A percentile compares a stretch with the other conserved stretches of the same genome.
Conservation (phyloP, 2,329 filamentous ascomycete species). For the Rhinocladiella similis region DNA sequence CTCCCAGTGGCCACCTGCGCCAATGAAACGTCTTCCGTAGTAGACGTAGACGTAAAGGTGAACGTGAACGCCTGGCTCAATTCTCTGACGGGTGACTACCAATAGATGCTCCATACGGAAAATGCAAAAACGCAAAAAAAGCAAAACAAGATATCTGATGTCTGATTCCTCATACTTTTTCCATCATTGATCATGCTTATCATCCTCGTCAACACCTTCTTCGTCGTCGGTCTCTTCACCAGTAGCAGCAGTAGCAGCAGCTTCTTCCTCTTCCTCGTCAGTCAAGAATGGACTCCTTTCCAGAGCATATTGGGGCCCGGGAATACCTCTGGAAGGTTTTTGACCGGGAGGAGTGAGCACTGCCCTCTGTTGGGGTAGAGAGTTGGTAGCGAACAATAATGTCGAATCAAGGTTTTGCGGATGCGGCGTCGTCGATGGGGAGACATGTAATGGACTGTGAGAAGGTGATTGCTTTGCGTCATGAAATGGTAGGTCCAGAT, state of each 20-base stretch:
- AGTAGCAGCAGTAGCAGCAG: too few species aligned
- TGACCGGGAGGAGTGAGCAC: constrained; percentile 28
- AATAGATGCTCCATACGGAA: too few species aligned
- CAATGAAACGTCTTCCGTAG: too few species aligned
- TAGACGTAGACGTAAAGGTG: too few species aligned
- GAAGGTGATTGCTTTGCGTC: constrained; percentile 14
- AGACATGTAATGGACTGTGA: not conserved
- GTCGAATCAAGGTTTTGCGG: not conserved
- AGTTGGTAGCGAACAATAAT: constrained; percentile 2
- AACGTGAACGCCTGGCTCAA: too few species aligned
- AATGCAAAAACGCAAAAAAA: too few species aligned
- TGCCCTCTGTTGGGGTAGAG: constrained; percentile 7
- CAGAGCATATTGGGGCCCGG: constrained; percentile 24
- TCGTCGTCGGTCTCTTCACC: not conserved
- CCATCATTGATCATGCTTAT: too few species aligned
- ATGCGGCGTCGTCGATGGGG: constrained; percentile 1
- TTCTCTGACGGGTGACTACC: too few species aligned
- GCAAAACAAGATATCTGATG: too few species aligned
- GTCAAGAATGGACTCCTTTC: constrained; percentile 30
- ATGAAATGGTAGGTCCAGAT: constrained; percentile 17
- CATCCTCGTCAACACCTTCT: not conserved
- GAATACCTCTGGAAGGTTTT: constrained; percentile 25
- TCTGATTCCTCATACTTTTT: too few species aligned
- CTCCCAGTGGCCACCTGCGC: too few species aligned
- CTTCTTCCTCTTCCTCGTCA: constrained; percentile 24